phyloP scores from a whole-genome alignment of 768 basidiomycete genomes.

The Gelatoporia subvermispora region DNA sequence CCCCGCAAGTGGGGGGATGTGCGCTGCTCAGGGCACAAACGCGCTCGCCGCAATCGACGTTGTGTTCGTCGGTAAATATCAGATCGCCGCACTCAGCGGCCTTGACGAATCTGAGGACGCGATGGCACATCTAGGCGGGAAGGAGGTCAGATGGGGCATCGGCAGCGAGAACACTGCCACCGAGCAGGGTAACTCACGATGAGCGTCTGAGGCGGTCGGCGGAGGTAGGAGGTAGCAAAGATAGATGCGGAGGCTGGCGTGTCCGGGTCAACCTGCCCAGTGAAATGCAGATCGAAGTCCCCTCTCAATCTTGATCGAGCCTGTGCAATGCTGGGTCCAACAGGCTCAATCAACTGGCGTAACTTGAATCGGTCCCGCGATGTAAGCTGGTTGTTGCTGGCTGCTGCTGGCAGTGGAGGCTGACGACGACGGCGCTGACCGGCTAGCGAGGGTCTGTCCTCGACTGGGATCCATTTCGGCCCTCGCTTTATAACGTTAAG shows the following conservation, averaged over 20 bases:
- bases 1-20: conserved; percentile 46
- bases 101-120: conserved; percentile 48
- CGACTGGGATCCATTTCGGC: too few relatives aligned
- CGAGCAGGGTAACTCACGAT: conserved; percentile 15
- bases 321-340: not conserved
- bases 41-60: conserved; percentile 47
- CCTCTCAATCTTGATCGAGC: conserved; percentile 12
- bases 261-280: too few relatives aligned
- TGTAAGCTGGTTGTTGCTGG: too few relatives aligned
- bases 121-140: conserved; percentile 55
- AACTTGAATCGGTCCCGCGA: too few relatives aligned
- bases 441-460: too few relatives aligned
- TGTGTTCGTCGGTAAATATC: conserved; percentile 36
- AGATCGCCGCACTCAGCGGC: conserved; percentile 53
- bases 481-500: too few relatives aligned
- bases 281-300: conserved; percentile 6
- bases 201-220: conserved; percentile 25
- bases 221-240: conserved; percentile 28
- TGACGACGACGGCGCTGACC: too few relatives aligned
- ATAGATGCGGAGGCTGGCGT: conserved; percentile 5
- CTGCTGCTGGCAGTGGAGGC: too few relatives aligned
- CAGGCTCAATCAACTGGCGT: too few relatives aligned
- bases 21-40: conserved; percentile 42
- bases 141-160: conserved; percentile 9
- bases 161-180: not conserved